Percentiles rank a stretch among this genome's conserved stretches.
Evolutionary conservation across 2,329 filamentous ascomycete species (phyloP).

Genomic region (Lithohypha guttulata): DNA sequence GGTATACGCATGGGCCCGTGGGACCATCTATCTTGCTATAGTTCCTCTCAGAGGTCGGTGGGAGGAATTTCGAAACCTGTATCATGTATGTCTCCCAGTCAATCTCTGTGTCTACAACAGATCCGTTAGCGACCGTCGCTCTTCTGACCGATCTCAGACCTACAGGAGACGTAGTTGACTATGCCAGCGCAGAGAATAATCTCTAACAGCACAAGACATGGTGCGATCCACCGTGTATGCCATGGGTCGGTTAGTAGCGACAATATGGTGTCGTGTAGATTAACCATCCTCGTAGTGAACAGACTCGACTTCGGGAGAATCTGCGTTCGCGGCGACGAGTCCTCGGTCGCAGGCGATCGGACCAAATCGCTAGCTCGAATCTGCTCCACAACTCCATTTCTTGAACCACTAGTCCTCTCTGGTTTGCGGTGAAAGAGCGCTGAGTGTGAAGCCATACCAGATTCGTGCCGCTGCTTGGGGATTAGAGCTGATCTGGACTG

Average conservation of each 20-base stretch:
- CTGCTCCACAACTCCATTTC: no score
- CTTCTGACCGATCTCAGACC: constrained; percentile 26
- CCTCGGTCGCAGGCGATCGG: no score
- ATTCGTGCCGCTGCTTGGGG: neutral
- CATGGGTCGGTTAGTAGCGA: constrained; percentile 42
- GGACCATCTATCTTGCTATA: constrained; percentile 76
- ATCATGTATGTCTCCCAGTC: constrained; percentile 98
- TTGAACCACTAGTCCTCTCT: no score
- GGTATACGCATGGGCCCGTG: constrained; percentile 91
- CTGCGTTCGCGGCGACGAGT: no score
- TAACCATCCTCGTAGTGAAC: no score
- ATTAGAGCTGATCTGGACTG: neutral
- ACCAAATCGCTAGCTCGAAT: no score
- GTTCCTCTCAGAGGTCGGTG: constrained; percentile 64
- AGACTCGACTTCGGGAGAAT: no score
- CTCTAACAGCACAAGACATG: constrained; percentile 59
- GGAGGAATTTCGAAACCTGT: constrained; percentile 66
- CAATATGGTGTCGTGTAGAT: neutral
- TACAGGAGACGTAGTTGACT: constrained; percentile 76
- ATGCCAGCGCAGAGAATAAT: constrained; percentile 60
- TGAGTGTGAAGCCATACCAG: neutral
- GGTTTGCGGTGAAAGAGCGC: no score
- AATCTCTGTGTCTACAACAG: constrained; percentile 73
- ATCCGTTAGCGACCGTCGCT: constrained; percentile 34
- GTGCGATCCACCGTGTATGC: constrained; percentile 53